Conservation (phyloP, 768 basidiomycete genomes). For the Phaffia australis region DNA sequence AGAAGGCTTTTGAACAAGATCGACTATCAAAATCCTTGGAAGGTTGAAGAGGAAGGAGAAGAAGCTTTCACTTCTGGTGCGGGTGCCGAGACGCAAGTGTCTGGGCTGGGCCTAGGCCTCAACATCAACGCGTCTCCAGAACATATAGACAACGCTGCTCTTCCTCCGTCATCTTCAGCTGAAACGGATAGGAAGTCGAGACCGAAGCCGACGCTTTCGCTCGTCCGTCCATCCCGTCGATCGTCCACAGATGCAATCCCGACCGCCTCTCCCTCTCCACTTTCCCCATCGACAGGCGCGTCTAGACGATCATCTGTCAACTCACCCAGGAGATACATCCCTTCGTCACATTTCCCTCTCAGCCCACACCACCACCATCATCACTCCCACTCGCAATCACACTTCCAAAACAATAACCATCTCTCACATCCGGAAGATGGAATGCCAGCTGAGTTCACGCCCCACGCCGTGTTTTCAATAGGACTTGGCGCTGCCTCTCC, state of each 20-base stretch:
- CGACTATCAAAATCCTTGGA: background rate
- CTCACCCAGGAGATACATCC: background rate
- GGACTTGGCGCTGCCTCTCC: constrained; percentile 38
- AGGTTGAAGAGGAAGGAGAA: background rate
- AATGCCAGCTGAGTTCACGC: constrained; percentile 22
- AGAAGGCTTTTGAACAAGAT: background rate
- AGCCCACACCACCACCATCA: constrained; percentile 5
- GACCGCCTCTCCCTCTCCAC: background rate
- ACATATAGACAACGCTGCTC: constrained; percentile 10
- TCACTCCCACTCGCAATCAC: constrained; percentile 11
- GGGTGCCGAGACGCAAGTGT: background rate
- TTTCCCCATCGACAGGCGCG: background rate
- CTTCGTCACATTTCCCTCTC: constrained; percentile 16
- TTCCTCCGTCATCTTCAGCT: constrained; percentile 8
- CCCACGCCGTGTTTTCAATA: constrained; percentile 37
- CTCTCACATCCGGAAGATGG: background rate
- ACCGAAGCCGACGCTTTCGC: background rate
- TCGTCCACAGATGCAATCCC: constrained; percentile 2
- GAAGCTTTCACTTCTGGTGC: constrained; percentile 20
- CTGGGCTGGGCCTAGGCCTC: background rate
- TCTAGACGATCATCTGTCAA: background rate
- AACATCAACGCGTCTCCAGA: constrained; percentile 10
- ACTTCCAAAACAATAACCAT: background rate
- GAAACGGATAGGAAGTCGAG: constrained; percentile 2
- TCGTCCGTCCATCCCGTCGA: background rate